Conservation (phyloP, 1,284 basidiomycete genomes). For the Sporisorium graminicola region DNA sequence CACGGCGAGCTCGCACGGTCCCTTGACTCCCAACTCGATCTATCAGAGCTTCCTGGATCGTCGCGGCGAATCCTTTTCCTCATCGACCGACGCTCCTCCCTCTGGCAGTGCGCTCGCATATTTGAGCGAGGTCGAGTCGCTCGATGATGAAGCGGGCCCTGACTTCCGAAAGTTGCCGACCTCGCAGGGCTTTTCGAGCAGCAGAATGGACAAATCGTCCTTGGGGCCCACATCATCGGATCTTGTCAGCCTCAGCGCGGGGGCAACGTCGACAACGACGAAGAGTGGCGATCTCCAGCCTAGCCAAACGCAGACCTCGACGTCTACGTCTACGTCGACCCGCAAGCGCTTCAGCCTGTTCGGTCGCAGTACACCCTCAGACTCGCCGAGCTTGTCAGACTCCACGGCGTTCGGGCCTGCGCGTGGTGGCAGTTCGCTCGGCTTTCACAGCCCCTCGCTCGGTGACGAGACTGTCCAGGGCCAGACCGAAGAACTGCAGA, state of each 20-base stretch:
- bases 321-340: not conserved
- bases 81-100: slow-evolving; percentile 22
- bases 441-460: slow-evolving; percentile 8
- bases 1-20: slow-evolving; percentile 45
- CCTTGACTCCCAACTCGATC: slow-evolving; percentile 44
- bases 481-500: not conserved
- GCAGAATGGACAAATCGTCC: slow-evolving; percentile 27
- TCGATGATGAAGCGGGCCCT: slow-evolving; percentile 14
- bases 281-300: slow-evolving; percentile 14
- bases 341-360: slow-evolving; percentile 42
- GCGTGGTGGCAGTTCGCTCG: slow-evolving; percentile 28
- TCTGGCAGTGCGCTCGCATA: slow-evolving; percentile 22
- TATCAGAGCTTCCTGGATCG: slow-evolving; percentile 49
- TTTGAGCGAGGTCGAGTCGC: slow-evolving; percentile 26
- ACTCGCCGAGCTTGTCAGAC: slow-evolving; percentile 21
- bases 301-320: not conserved
- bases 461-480: slow-evolving; percentile 10
- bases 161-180: slow-evolving; percentile 18
- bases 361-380: slow-evolving; percentile 26
- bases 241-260: not conserved
- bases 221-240: slow-evolving; percentile 7
- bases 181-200: slow-evolving; percentile 15
- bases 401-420: slow-evolving; percentile 4
- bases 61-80: slow-evolving; percentile 41
- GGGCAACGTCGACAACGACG: not conserved